Conservation (phyloP, 2,329 filamentous ascomycete genomes). For the Talaromyces islandicus region DNA sequence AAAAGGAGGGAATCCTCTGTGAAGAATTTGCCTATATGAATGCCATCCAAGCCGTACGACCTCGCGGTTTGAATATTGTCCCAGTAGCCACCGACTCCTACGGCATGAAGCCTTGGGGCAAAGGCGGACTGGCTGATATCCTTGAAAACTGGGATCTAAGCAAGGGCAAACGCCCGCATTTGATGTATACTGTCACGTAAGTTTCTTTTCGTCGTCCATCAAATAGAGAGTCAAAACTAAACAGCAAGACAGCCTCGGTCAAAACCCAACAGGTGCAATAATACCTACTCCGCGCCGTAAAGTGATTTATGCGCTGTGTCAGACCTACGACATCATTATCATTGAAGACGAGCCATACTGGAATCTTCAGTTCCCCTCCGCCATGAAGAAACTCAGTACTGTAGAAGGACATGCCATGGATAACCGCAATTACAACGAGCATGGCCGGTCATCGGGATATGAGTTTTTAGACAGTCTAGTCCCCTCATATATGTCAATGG, state of each 20-base stretch:
- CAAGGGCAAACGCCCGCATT: slow-evolving; percentile 68
- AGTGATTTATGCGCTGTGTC: slow-evolving; percentile 74
- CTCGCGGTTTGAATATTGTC: slow-evolving; percentile 66
- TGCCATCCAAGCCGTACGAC: slow-evolving; percentile 60
- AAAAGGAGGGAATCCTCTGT: slow-evolving; percentile 70
- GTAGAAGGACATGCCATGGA: slow-evolving; percentile 22
- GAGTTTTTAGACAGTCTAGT: slow-evolving; percentile 76
- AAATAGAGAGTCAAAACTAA: background rate
- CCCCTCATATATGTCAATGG: slow-evolving; percentile 75
- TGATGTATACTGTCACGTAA: slow-evolving; percentile 87
- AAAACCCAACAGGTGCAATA: slow-evolving; percentile 78
- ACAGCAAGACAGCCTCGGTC: slow-evolving; percentile 58
- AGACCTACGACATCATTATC: slow-evolving; percentile 82
- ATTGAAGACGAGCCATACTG: slow-evolving; percentile 94
- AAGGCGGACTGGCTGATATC: slow-evolving; percentile 69
- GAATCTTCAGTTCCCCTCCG: slow-evolving; percentile 83
- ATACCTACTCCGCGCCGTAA: slow-evolving; percentile 67
- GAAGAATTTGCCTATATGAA: slow-evolving; percentile 80
- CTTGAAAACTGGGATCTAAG: slow-evolving; percentile 74
- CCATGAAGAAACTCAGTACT: slow-evolving; percentile 39
- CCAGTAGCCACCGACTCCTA: slow-evolving; percentile 70
- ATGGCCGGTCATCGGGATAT: slow-evolving; percentile 58
- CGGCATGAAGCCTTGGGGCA: slow-evolving; percentile 70
- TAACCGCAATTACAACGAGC: slow-evolving; percentile 33
- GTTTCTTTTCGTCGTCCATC: slow-evolving; percentile 29